Evolutionary conservation across 139 green algal species (phyloP).

Genomic region (Asterochloris erici): DNA sequence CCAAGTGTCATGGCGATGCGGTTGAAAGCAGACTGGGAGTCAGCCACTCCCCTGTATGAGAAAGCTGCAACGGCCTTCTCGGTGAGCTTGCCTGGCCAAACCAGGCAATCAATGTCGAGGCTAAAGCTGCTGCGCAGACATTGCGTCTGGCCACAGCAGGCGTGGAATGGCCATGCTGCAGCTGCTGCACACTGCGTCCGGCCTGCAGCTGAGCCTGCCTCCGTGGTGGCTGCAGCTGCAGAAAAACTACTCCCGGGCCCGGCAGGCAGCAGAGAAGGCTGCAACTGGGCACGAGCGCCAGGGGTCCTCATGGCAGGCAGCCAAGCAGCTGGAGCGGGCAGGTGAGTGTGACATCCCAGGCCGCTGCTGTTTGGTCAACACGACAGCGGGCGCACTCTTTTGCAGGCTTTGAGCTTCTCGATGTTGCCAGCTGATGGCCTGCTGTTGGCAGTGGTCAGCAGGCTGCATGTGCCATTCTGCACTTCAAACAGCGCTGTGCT

Average conservation of each 20-base stretch:
- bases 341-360: slow-evolving; percentile 36
- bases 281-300: slow-evolving; percentile 63
- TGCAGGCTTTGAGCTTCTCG: background rate
- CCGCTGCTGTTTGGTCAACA: background rate
- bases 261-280: slow-evolving; percentile 62
- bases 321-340: slow-evolving; percentile 59
- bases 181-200: background rate
- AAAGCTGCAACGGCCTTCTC: slow-evolving; percentile 63
- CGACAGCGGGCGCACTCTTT: background rate
- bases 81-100: slow-evolving; percentile 25
- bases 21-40: slow-evolving; percentile 69
- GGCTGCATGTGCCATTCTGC: background rate
- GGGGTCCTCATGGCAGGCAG: slow-evolving; percentile 68
- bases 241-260: slow-evolving; percentile 42
- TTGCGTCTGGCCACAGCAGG: background rate
- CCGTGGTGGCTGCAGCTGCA: slow-evolving; percentile 42
- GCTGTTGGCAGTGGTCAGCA: background rate
- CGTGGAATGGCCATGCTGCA: too few species aligned
- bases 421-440: background rate
- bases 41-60: slow-evolving; percentile 67
- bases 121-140: background rate
- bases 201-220: too few species aligned
- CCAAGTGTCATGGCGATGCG: slow-evolving; percentile 62
- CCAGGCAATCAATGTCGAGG: background rate
- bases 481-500: background rate